phyloP scores from a whole-genome alignment of 75 land plant genomes.

The Picea glauca region DNA sequence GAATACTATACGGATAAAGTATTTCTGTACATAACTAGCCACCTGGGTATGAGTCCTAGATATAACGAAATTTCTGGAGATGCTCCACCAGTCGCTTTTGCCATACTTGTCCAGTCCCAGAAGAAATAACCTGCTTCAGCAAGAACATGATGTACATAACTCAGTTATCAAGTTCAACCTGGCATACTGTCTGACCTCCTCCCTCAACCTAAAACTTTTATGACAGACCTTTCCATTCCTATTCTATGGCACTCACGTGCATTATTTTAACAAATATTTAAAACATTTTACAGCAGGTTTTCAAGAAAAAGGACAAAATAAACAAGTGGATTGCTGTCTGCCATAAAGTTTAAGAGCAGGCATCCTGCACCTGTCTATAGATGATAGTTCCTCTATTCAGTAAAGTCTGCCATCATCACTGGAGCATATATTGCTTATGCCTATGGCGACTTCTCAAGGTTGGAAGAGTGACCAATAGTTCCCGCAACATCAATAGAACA shows the following conservation, averaged over 20 bases:
- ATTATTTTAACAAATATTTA: neutral
- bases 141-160: neutral
- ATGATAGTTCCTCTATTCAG: neutral
- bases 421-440: neutral
- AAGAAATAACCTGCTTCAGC: slow-evolving; percentile 72
- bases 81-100: slow-evolving; percentile 97
- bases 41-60: slow-evolving; percentile 96
- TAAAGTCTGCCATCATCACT: neutral
- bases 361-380: slow-evolving; percentile 2
- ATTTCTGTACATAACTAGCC: slow-evolving; percentile 97
- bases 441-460: neutral
- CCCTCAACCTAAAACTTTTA: neutral
- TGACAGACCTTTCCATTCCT: neutral
- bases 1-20: slow-evolving; percentile 94
- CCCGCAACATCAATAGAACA: neutral
- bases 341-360: neutral
- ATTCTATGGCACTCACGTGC: neutral
- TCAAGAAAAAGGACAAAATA: neutral
- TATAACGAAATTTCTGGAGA: slow-evolving; percentile 88
- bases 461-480: neutral
- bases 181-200: neutral
- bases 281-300: neutral
- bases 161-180: neutral
- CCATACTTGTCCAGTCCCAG: slow-evolving; percentile 88
- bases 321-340: neutral